phyloP scores from a whole-genome alignment of 306 rosid genomes.

The Luffa acutangula region DNA sequence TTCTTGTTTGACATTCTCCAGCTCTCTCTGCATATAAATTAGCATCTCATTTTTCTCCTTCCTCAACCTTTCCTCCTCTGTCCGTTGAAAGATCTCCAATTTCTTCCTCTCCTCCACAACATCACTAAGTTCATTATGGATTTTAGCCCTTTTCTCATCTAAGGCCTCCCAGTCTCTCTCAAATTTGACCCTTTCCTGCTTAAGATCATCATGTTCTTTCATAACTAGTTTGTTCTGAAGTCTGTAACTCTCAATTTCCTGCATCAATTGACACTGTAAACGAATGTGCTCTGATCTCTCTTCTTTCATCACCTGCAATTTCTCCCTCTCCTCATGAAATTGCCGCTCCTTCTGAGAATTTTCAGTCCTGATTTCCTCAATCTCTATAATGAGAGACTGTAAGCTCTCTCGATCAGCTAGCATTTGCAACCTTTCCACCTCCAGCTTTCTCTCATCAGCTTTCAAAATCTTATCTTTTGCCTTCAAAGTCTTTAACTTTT shows the following conservation, averaged over 20 bases:
- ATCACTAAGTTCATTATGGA: constrained; percentile 29
- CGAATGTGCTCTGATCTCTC: constrained; percentile 69
- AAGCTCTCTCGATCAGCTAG: constrained; percentile 42
- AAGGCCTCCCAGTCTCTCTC: constrained; percentile 83
- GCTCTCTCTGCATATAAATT: constrained; percentile 44
- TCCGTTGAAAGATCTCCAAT: constrained; percentile 31
- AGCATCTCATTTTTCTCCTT: constrained; percentile 41
- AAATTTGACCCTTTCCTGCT: constrained; percentile 64
- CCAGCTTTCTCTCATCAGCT: constrained; percentile 54
- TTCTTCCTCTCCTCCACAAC: constrained; percentile 54
- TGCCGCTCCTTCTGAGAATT: constrained; percentile 45
- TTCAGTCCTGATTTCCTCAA: constrained; percentile 43
- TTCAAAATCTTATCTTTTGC: constrained; percentile 53
- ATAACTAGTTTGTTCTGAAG: constrained; percentile 36
- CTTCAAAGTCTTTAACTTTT: constrained; percentile 35
- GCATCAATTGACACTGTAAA: constrained; percentile 58
- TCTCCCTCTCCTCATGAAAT: constrained; percentile 48
- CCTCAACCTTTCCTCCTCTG: constrained; percentile 58
- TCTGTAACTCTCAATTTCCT: constrained; percentile 61
- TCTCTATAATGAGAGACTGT: constrained; percentile 42
- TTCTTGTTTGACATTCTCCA: constrained; percentile 58
- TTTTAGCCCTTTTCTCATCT: constrained; percentile 58
- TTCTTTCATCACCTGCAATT: constrained; percentile 36
- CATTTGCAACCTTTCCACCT: constrained; percentile 47
- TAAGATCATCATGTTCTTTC: constrained; percentile 57